phyloP scores from a whole-genome alignment of 2,329 filamentous ascomycete species.

The Thelonectria discophora region DNA sequence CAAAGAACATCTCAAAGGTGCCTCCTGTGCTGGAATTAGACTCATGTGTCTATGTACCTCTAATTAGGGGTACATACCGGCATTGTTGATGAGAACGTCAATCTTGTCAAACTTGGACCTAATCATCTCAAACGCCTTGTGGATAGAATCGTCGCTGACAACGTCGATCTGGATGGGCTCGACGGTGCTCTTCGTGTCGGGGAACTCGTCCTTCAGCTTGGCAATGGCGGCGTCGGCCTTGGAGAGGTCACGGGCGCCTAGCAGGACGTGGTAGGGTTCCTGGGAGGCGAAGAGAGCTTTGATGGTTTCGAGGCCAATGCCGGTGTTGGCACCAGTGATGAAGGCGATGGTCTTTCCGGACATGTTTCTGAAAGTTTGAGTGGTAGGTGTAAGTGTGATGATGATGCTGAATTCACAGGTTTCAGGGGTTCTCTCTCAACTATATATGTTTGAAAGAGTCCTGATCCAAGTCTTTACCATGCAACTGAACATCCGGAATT shows the following conservation, averaged over 20 bases:
- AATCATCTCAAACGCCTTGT: slow-evolving; percentile 54
- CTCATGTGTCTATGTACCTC: too few species aligned
- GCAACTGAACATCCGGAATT: too few species aligned
- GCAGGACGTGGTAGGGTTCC: slow-evolving; percentile 61
- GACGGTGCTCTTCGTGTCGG: slow-evolving; percentile 53
- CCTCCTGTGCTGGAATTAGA: slow-evolving; percentile 45
- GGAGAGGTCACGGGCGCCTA: slow-evolving; percentile 61
- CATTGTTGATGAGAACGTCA: slow-evolving; percentile 67
- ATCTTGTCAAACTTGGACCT: slow-evolving; percentile 53
- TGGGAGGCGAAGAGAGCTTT: slow-evolving; percentile 60
- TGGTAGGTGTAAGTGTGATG: background rate
- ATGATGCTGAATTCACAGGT: background rate
- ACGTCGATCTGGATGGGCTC: slow-evolving; percentile 63
- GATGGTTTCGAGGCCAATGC: slow-evolving; percentile 67
- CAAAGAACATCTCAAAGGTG: slow-evolving; percentile 51
- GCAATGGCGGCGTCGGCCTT: slow-evolving; percentile 61
- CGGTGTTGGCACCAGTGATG: slow-evolving; percentile 69
- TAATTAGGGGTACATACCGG: slow-evolving; percentile 47
- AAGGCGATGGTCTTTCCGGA: slow-evolving; percentile 54
- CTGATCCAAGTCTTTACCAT: too few species aligned
- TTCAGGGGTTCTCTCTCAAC: too few species aligned
- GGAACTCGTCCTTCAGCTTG: slow-evolving; percentile 51
- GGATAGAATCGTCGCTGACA: slow-evolving; percentile 60
- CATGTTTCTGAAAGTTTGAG: slow-evolving; percentile 13
- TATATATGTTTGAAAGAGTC: too few species aligned